Evolutionary conservation across 1,139 yeast species (phyloP).

Genomic region (Magnusiomyces starmeri): DNA sequence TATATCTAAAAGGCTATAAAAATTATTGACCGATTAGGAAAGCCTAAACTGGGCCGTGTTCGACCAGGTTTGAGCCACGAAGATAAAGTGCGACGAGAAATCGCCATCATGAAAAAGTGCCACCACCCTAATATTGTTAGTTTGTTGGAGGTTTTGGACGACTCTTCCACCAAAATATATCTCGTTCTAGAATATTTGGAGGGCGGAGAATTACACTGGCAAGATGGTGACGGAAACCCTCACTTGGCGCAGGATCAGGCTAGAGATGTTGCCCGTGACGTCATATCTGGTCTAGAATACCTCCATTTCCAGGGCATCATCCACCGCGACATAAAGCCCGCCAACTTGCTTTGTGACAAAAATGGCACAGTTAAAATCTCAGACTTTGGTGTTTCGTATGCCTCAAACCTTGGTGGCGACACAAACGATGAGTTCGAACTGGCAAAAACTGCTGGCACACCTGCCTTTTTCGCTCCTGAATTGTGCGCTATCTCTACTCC

Average conservation of each 20-base stretch:
- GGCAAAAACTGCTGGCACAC: slow-evolving; percentile 87
- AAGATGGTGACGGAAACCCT: slow-evolving; percentile 45
- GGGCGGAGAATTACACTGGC: slow-evolving; percentile 90
- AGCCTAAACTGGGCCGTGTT: slow-evolving; percentile 48
- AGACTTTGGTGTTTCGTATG: slow-evolving; percentile 95
- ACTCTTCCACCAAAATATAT: slow-evolving; percentile 76
- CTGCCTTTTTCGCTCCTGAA: slow-evolving; percentile 80
- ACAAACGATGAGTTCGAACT: slow-evolving; percentile 67
- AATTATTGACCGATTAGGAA: slow-evolving; percentile 72
- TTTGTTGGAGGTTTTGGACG: slow-evolving; percentile 85
- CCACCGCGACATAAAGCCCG: slow-evolving; percentile 96
- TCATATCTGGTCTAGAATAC: slow-evolving; percentile 83
- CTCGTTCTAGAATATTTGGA: slow-evolving; percentile 86
- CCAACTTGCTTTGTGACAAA: slow-evolving; percentile 69
- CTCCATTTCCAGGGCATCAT: slow-evolving; percentile 89
- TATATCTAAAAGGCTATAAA: slow-evolving; percentile 55
- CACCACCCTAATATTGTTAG: slow-evolving; percentile 85
- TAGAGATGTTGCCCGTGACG: slow-evolving; percentile 71
- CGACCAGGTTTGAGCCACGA: slow-evolving; percentile 47
- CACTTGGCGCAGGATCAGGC: slow-evolving; percentile 58
- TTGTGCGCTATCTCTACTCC: slow-evolving; percentile 46
- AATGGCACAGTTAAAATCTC: slow-evolving; percentile 81
- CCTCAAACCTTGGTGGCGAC: slow-evolving; percentile 43
- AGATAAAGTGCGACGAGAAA: slow-evolving; percentile 76
- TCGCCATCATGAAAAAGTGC: slow-evolving; percentile 94